Evolutionary conservation across 805 yeast genomes (phyloP).

Genomic region (Candida ipomoeae): DNA sequence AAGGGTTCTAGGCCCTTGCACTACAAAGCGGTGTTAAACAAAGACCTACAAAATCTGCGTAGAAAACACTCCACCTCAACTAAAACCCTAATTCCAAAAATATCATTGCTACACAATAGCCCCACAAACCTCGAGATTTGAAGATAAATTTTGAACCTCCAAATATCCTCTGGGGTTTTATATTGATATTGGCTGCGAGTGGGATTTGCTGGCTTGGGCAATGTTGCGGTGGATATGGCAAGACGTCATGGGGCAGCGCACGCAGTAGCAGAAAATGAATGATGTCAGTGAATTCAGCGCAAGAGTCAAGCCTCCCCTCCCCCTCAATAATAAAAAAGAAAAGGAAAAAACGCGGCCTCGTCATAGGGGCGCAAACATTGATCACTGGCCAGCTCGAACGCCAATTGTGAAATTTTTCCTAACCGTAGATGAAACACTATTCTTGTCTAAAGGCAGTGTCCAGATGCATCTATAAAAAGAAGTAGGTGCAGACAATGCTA

Average conservation of each 20-base stretch:
- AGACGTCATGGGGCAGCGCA: neutral
- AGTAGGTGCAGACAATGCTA: neutral
- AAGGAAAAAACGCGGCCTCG: too few species aligned
- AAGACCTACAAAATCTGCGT: too few species aligned
- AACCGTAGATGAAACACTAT: neutral
- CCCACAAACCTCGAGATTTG: neutral
- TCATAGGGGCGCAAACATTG: too few species aligned
- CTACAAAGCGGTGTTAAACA: too few species aligned
- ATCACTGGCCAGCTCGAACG: too few species aligned
- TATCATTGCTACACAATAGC: neutral
- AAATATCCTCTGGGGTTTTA: too few species aligned
- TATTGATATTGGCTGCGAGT: neutral
- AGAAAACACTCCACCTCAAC: too few species aligned
- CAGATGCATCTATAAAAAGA: neutral
- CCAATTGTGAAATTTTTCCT: too few species aligned
- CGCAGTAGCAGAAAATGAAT: neutral
- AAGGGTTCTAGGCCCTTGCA: too few species aligned
- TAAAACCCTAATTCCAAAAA: neutral
- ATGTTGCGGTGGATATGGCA: neutral
- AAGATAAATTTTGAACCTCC: too few species aligned
- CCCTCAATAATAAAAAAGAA: too few species aligned
- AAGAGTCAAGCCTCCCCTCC: neutral
- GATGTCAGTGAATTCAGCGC: neutral
- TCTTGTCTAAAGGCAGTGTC: neutral
- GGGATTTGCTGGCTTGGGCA: neutral